Conservation (phyloP, 2,329 filamentous ascomycete genomes). For the Ophiostoma perfectum region DNA sequence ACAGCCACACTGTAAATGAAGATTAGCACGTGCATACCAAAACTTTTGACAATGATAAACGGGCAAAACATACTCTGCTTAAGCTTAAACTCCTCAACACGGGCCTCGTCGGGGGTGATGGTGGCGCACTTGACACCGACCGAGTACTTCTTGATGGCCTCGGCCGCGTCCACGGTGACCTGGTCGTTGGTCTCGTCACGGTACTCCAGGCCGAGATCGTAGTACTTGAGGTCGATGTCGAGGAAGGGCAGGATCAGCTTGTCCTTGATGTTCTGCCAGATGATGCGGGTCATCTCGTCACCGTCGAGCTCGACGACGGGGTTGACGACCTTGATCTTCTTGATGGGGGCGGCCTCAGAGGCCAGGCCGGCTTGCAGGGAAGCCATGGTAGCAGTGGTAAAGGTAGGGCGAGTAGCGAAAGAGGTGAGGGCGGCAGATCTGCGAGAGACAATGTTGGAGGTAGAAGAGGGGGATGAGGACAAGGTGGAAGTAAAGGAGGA, state of each 20-base stretch:
- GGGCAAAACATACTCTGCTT: constrained; percentile 80
- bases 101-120: constrained; percentile 94
- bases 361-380: constrained; percentile 27
- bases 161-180: constrained; percentile 89
- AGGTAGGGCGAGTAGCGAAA: constrained; percentile 18
- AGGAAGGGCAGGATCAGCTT: constrained; percentile 97
- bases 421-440: constrained; percentile 18
- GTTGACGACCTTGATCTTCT: constrained; percentile 99
- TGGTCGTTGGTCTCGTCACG: constrained; percentile 94
- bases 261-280: constrained; percentile 99
- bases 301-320: constrained; percentile 97
- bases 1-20: constrained; percentile 94
- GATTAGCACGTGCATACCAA: no score
- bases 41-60: no score
- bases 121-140: constrained; percentile 99
- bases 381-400: constrained; percentile 46
- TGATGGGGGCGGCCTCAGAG: constrained; percentile 30
- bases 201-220: constrained; percentile 88
- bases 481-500: constrained; percentile 20
- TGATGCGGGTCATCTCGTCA: constrained; percentile 94
- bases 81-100: constrained; percentile 95
- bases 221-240: constrained; percentile 97
- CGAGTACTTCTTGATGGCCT: constrained; percentile 98
- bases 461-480: constrained; percentile 18
- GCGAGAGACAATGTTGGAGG: constrained; percentile 15